Evolutionary conservation across 2,329 filamentous ascomycete genomes (phyloP), one percentile per base, ranked within the genome.

Genomic region (Trichoderma pleuroti): DNA sequence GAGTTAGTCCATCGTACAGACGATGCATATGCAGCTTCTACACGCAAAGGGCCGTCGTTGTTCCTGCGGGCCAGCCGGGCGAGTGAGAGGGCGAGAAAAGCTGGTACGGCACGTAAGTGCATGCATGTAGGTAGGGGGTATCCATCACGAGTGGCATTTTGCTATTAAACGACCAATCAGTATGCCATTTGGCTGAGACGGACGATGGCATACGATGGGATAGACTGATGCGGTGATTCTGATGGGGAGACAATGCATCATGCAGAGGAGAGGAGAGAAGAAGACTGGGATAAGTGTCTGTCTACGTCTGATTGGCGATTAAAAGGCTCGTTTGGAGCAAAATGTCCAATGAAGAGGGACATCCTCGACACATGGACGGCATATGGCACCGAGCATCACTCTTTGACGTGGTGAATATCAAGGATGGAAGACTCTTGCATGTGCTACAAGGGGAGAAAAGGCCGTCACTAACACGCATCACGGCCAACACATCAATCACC

Each of bases 91-190:
- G 4, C 39, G 7, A 34, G 65, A 26, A 68, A 60, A 59, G 56
- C 5, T 24, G 34, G 34, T 52, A 46, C 24, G 63, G 63, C 56
- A 32, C 32, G 30, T 65, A 62, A 71, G 69, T 71, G 69, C 69
- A 67, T 71, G 69, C 69, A 71, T 68, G 69, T 63, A 71, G 52
- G n/a, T 59, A 11, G 24, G 36, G 12, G 24, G 32, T 49, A 46
- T 46, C 24, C 64, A 54, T 49, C 52, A 30, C 16, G 16, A 32
- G 24, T 59, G 64, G 54, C 4, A 18, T 34, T 46, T 42, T 6
- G 8, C 28, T 18, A 12, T 18, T 9, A 57, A 9, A 59, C 12
- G 2, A n/a, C 64, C 52, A 67, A 67, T 67, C 24, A 59, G 4
- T 56, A 12, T 3, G 2, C 5, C 18, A 8, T 7, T 10, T 6